A percentile compares a stretch with the other conserved stretches of the same genome.
Conservation (phyloP, 2,329 filamentous ascomycete genomes). For the Verticillium isaacii region DNA sequence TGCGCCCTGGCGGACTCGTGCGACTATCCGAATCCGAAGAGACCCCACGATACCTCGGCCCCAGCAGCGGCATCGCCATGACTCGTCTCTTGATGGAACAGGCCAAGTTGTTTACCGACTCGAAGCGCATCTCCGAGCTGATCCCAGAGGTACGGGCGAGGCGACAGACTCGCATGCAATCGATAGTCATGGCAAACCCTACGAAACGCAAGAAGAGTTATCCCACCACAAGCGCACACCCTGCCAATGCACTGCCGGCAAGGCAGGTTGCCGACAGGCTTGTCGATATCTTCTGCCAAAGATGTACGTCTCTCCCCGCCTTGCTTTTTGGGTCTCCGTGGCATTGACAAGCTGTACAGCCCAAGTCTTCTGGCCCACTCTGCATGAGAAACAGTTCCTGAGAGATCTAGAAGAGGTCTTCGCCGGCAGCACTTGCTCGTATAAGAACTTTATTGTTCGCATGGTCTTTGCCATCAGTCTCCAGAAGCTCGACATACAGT, state of each 20-base stretch:
- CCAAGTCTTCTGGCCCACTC: constrained; percentile 79
- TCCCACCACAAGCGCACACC: constrained; percentile 80
- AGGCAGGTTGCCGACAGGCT: constrained; percentile 71
- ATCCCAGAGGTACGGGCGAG: constrained; percentile 68
- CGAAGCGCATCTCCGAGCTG: constrained; percentile 86
- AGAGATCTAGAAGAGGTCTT: constrained; percentile 79
- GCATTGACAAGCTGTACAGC: constrained; percentile 41
- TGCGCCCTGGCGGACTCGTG: constrained; percentile 81
- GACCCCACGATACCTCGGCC: constrained; percentile 80
- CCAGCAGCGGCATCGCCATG: constrained; percentile 93
- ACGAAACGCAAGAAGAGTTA: constrained; percentile 76
- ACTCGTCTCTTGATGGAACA: constrained; percentile 93
- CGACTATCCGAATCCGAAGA: constrained; percentile 82
- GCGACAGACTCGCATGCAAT: constrained; percentile 55
- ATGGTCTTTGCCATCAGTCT: constrained; percentile 94
- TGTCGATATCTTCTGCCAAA: constrained; percentile 79
- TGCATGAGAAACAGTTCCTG: constrained; percentile 79
- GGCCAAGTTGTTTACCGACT: constrained; percentile 88
- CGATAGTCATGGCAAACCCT: constrained; percentile 43
- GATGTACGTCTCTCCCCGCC: constrained; percentile 51
- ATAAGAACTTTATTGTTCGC: constrained; percentile 81
- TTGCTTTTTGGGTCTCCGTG: not conserved
- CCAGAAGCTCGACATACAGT: constrained; percentile 84
- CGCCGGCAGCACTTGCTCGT: constrained; percentile 67
- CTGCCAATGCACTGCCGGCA: constrained; percentile 71